phyloP scores from a whole-genome alignment of 1,284 basidiomycete species.

The Heimioporus retisporus region DNA sequence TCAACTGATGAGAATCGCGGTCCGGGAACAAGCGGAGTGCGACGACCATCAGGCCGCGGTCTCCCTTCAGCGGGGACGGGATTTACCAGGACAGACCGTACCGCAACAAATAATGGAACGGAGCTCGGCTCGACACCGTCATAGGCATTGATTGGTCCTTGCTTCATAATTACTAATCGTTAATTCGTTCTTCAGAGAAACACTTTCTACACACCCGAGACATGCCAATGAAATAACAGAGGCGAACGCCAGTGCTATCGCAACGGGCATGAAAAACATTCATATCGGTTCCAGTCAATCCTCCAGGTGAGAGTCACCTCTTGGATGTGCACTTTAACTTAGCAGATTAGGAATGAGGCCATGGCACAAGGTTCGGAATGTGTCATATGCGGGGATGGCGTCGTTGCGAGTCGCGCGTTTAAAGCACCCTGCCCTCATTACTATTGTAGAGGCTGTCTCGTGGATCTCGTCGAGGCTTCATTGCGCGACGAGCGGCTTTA shows the following conservation, averaged over 20 bases:
- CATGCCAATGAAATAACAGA: not conserved
- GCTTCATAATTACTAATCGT: too few species aligned
- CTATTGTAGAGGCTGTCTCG: conserved; percentile 50
- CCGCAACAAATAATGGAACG: conserved; percentile 30
- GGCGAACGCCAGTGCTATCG: conserved; percentile 2
- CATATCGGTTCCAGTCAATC: conserved; percentile 6
- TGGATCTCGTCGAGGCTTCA: conserved; percentile 47
- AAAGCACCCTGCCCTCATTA: conserved; percentile 49
- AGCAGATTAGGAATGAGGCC: not conserved
- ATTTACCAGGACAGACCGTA: conserved; percentile 34
- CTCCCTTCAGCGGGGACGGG: conserved; percentile 24
- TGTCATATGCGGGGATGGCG: conserved; percentile 34
- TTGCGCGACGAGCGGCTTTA: conserved; percentile 52
- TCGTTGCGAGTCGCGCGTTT: conserved; percentile 17
- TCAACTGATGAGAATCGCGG: conserved; percentile 11
- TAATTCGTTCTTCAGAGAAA: too few species aligned
- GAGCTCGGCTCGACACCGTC: too few species aligned
- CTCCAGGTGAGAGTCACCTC: conserved; percentile 19
- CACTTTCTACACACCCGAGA: not conserved
- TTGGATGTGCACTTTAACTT: not conserved
- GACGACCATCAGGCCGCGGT: conserved; percentile 37
- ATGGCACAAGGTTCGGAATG: conserved; percentile 21
- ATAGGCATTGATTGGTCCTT: too few species aligned
- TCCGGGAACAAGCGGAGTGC: conserved; percentile 24
- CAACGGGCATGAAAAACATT: conserved; percentile 5